Conservation (phyloP, 129 eudicot genomes). For the Saposhnikovia divaricata region DNA sequence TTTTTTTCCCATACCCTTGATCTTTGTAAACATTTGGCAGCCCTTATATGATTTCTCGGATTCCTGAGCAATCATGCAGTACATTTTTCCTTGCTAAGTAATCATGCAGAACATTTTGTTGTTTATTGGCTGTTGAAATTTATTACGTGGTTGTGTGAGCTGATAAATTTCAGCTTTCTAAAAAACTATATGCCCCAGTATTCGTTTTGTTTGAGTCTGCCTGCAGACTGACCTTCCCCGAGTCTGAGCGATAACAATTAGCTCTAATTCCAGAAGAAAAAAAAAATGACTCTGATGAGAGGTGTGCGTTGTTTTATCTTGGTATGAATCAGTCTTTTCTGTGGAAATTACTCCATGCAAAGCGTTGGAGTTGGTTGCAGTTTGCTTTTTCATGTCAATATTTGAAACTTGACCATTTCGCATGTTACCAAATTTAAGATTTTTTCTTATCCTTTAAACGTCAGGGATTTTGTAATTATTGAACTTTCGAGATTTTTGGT, state of each 20-base stretch:
- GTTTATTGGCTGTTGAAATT: not conserved
- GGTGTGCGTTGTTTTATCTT: not conserved
- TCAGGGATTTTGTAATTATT: too few species aligned
- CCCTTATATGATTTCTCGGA: not conserved
- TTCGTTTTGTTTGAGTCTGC: not conserved
- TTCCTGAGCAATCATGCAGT: not conserved
- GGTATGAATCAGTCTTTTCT: not conserved
- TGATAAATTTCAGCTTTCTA: not conserved
- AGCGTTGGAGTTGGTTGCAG: too few species aligned
- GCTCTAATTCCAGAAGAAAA: not conserved
- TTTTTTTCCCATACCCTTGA: not conserved
- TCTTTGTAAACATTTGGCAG: slow-evolving; percentile 6
- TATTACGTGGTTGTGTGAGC: not conserved
- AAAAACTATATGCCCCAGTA: too few species aligned
- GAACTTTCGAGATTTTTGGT: too few species aligned
- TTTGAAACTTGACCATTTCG: too few species aligned
- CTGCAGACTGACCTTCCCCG: not conserved
- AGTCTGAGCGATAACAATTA: not conserved
- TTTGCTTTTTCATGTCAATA: too few species aligned
- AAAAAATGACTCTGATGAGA: not conserved
- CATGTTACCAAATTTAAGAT: too few species aligned
- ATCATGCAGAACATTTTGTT: not conserved
- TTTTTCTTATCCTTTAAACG: too few species aligned
- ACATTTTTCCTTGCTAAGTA: not conserved
- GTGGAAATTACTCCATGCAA: too few species aligned